Conservation (phyloP, 352 stramenopile species). For the Sclerospora graminicola region DNA sequence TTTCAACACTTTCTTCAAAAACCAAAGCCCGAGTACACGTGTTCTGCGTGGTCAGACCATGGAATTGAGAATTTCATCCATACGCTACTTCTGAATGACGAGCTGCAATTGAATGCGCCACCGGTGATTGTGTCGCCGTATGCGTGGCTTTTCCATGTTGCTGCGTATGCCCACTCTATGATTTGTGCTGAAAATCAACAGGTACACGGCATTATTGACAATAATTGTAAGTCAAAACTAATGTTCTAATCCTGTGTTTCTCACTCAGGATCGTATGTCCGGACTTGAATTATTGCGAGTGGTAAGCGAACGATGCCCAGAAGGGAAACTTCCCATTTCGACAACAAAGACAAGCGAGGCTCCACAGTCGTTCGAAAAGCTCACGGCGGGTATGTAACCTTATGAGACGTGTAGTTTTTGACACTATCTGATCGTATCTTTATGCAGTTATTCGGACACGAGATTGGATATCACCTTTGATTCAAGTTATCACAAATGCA, state of each 20-base stretch:
- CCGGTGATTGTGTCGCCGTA: slow-evolving; percentile 21
- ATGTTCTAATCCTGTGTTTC: neutral
- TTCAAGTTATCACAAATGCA: slow-evolving; percentile 55
- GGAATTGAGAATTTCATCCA: slow-evolving; percentile 34
- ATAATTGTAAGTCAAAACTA: neutral
- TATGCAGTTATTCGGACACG: slow-evolving; percentile 22
- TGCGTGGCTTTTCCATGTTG: slow-evolving; percentile 38
- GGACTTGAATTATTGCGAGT: slow-evolving; percentile 23
- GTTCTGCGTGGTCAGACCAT: slow-evolving; percentile 44
- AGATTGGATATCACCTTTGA: slow-evolving; percentile 47
- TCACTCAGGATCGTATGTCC: slow-evolving; percentile 18
- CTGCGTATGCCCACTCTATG: slow-evolving; percentile 29
- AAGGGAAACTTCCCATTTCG: slow-evolving; percentile 9
- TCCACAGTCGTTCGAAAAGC: slow-evolving; percentile 10
- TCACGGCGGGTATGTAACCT: slow-evolving; percentile 7
- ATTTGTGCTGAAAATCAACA: slow-evolving; percentile 25
- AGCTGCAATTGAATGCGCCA: slow-evolving; percentile 5
- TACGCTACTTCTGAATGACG: slow-evolving; percentile 16
- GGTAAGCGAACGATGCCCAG: slow-evolving; percentile 8
- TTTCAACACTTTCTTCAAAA: slow-evolving; percentile 48
- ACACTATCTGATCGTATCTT: neutral
- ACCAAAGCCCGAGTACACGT: slow-evolving; percentile 39
- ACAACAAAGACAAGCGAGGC: neutral
- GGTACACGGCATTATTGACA: slow-evolving; percentile 5
- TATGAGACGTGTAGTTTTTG: neutral